A percentile compares a stretch with the other conserved stretches of the same genome.
These are phyloP conservation scores for Bruguiera gymnorhiza DNA, from an alignment of 345 rosid species.

Conservation along the genomic window DNA sequence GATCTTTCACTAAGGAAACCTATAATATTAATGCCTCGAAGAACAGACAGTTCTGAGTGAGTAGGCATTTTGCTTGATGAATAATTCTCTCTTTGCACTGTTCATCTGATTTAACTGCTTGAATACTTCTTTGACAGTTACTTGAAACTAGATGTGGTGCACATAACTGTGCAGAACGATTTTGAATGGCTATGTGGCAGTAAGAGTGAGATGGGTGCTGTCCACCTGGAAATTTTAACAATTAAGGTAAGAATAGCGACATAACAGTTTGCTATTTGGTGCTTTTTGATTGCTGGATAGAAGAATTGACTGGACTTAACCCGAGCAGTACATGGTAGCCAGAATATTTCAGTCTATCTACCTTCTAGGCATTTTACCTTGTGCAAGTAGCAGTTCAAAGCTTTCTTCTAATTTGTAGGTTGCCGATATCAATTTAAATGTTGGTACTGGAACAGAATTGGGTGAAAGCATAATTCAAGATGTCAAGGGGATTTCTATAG, in stretches of 20 bases:
- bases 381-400: not conserved
- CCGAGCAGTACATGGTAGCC: too few species aligned
- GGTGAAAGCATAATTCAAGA: constrained; percentile 92
- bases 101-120: not conserved
- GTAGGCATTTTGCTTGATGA: constrained; percentile 30
- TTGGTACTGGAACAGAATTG: constrained; percentile 66
- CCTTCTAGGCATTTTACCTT: constrained; percentile 1
- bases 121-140: constrained; percentile 48
- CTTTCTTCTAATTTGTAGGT: constrained; percentile 40
- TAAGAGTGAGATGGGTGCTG: constrained; percentile 71
- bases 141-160: constrained; percentile 93
- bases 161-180: constrained; percentile 76
- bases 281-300: constrained; percentile 6
- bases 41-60: constrained; percentile 85
- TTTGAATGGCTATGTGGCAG: constrained; percentile 81
- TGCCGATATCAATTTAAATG: constrained; percentile 90
- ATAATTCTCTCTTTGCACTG: not conserved
- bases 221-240: constrained; percentile 77
- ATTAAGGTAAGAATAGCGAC: constrained; percentile 60
- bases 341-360: not conserved
- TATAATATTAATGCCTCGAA: constrained; percentile 92
- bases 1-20: constrained; percentile 89
- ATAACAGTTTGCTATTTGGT: not conserved
- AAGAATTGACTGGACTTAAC: not conserved
- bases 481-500: constrained; percentile 86